These are phyloP conservation scores for Angomonas deanei DNA, from an alignment of 208 protist genomes.

Conservation along the genomic window DNA sequence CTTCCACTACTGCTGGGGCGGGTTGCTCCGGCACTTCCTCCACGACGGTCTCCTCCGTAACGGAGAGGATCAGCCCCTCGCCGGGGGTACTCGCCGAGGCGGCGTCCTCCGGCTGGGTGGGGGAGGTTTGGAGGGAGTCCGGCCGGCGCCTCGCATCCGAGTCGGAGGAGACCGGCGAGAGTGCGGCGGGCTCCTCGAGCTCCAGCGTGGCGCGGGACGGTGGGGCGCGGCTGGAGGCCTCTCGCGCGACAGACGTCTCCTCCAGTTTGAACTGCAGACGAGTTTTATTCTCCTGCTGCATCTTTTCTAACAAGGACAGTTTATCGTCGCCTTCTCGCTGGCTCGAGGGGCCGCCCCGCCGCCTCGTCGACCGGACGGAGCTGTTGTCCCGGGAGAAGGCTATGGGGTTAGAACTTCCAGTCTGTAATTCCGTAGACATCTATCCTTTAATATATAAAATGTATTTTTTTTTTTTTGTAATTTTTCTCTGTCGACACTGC, in stretches of 20 bases:
- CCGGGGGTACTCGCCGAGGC: background rate
- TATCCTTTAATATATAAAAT: too few species aligned
- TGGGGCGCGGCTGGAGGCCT: conserved; percentile 2
- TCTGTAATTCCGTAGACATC: too few species aligned
- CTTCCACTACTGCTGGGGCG: background rate
- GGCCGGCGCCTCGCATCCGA: too few species aligned
- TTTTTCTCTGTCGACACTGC: too few species aligned
- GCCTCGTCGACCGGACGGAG: conserved; percentile 22
- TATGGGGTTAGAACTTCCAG: too few species aligned
- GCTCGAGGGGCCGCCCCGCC: conserved; percentile 21
- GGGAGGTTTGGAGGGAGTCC: too few species aligned
- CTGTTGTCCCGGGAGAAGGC: conserved; percentile 29
- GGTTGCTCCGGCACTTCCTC: background rate
- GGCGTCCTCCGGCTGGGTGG: background rate
- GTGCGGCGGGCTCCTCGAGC: background rate
- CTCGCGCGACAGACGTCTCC: conserved; percentile 9
- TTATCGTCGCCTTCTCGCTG: conserved; percentile 3
- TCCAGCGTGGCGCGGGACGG: background rate
- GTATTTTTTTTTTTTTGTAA: background rate
- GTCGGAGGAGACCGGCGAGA: background rate
- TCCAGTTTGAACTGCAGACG: conserved; percentile 26
- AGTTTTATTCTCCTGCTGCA: conserved; percentile 72
- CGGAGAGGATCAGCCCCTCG: background rate
- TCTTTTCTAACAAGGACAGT: conserved; percentile 42
- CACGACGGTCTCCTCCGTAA: background rate